These are phyloP conservation scores for Symbiotaphrina buchneri DNA, from an alignment of 495 filamentous ascomycete genomes.

Conservation along the genomic window DNA sequence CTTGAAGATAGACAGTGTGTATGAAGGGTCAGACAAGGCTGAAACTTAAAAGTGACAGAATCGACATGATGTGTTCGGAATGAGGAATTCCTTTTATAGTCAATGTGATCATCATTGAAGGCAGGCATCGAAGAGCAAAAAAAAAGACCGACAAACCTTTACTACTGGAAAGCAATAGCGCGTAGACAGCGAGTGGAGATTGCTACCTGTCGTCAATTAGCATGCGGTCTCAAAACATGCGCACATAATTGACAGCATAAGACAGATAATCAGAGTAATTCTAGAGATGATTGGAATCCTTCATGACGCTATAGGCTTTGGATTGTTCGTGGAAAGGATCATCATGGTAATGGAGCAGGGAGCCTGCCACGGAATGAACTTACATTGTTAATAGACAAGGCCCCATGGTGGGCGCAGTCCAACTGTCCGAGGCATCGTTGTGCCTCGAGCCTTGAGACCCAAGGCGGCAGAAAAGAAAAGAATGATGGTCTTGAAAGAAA, in stretches of 20 bases:
- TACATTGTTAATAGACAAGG: too few relatives aligned
- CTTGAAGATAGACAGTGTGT: not conserved
- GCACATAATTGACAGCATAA: not conserved
- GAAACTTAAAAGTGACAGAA: constrained; percentile 69
- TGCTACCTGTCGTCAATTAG: not conserved
- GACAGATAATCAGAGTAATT: constrained; percentile 36
- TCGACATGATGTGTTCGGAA: constrained; percentile 80
- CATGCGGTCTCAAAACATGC: constrained; percentile 5
- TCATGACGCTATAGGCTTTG: constrained; percentile 55
- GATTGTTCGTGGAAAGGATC: constrained; percentile 47
- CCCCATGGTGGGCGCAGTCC: too few relatives aligned
- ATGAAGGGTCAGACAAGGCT: constrained; percentile 79
- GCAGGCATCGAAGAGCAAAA: constrained; percentile 8
- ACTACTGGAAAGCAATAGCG: constrained; percentile 7
- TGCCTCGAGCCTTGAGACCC: too few relatives aligned
- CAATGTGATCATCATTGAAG: constrained; percentile 65
- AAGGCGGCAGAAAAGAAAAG: too few relatives aligned
- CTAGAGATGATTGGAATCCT: constrained; percentile 37
- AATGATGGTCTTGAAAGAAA: too few relatives aligned
- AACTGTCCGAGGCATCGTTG: too few relatives aligned
- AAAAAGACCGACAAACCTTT: constrained; percentile 27
- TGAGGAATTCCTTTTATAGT: constrained; percentile 96
- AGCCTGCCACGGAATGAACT: too few relatives aligned
- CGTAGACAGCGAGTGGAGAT: constrained; percentile 1
- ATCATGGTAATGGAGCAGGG: too few relatives aligned